Conservation (phyloP, 352 stramenopile genomes). For the Pythium phragmitis region DNA sequence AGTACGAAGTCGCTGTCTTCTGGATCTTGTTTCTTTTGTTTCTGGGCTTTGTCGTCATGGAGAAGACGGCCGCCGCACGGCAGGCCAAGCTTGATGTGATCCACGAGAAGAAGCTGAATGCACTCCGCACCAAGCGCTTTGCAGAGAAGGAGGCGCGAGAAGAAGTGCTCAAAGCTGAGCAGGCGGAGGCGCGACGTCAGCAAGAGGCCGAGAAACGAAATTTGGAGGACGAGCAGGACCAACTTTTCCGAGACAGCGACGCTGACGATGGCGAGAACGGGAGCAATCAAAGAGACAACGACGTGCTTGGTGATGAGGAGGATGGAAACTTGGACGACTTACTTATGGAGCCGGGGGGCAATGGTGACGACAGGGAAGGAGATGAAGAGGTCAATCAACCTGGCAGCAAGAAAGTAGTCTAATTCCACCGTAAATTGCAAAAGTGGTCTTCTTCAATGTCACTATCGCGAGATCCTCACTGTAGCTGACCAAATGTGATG, state of each 20-base stretch:
- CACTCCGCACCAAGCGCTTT: constrained; percentile 33
- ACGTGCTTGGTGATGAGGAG: constrained; percentile 14
- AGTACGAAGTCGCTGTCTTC: constrained; percentile 70
- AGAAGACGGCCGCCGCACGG: constrained; percentile 37
- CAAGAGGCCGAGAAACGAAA: constrained; percentile 47
- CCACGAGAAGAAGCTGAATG: constrained; percentile 39
- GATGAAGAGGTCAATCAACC: constrained; percentile 20
- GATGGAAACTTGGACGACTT: constrained; percentile 27
- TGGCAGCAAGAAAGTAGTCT: constrained; percentile 13
- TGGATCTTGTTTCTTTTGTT: constrained; percentile 54
- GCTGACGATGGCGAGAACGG: constrained; percentile 21
- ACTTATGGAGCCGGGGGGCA: constrained; percentile 17
- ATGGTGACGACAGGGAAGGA: constrained; percentile 20
- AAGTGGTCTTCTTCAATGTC: constrained; percentile 10
- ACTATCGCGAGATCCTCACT: neutral
- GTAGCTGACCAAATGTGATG: constrained; percentile 2
- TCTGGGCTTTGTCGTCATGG: constrained; percentile 49
- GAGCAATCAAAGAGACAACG: constrained; percentile 22
- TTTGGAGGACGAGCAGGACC: constrained; percentile 35
- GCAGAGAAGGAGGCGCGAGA: constrained; percentile 36
- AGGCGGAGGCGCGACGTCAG: constrained; percentile 37
- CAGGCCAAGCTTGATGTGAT: constrained; percentile 24
- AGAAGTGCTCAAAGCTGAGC: constrained; percentile 31
- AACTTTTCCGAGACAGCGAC: constrained; percentile 45
- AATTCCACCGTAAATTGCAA: neutral